Evolutionary conservation across 176 grass and related monocot genomes (phyloP), one percentile per base, ranked within the genome.

Genomic region (Eleusine indica): DNA sequence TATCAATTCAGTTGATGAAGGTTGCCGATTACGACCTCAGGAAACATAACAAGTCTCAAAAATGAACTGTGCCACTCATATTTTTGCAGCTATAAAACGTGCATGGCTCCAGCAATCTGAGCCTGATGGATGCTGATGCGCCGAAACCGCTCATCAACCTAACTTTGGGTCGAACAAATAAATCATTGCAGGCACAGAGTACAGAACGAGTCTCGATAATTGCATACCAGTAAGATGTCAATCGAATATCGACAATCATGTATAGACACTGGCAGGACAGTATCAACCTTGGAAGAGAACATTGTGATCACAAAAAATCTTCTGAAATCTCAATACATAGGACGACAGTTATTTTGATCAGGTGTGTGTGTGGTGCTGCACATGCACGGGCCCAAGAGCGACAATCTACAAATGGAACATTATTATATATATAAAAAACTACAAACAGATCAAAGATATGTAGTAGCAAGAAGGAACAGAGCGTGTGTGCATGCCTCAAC

Each of bases 331-430:
- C 21, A 62, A 52, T 68, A 52, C 68, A 80, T 86, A 42, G 79
- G 22, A 64, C 13, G 47, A 56, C 74, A 78, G 44, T 71, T 83
- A 54, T 83, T 76, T 35, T 66, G 66, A 77, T 61, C 58, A 61
- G 58, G 58, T 61, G 6, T 7, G 52, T 17, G 3, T 17, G 3
- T 17, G 3, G 52, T 56, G 57, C 1, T 47, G 44, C 44, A 47
- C 9, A 47, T 47, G 44, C 44, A 47, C 44, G 11, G 9, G 7
- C 44, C 44, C 44, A 47, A 47, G 11, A 47, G 44, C 44, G 11
- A 47, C 1, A 47, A 47, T 12, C 44, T 47, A 12, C 1, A 47
- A 47, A 10, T 35, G 32, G 32, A 35, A 35, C 32, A 35, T 35
- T 35, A 2, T 35, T 35, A 35, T 35, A 35, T 35, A 35, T 35